Evolutionary conservation across 2,329 filamentous ascomycete species (phyloP), one percentile per base, ranked within the genome.

Genomic region (Colletotrichum brevisporum): DNA sequence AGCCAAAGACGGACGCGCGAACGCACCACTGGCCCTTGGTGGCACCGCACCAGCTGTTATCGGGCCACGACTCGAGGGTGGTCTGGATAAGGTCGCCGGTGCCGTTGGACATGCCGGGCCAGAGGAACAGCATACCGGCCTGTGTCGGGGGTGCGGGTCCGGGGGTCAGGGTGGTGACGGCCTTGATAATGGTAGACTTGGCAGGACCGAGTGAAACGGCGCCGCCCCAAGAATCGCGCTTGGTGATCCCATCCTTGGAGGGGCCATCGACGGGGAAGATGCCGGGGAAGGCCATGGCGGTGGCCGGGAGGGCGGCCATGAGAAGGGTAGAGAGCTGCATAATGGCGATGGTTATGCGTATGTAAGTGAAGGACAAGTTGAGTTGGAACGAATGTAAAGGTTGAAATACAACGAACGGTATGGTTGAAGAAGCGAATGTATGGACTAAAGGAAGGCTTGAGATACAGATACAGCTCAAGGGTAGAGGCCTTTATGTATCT

Each of bases 31-130:
- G 75, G 6, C 78, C 80, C 2, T 74, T 70, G 2, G 47, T 66
- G 16, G 79, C 82, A 45, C 81, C 81, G 67, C 81, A 83, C 81
- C 80, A 83, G 26, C 72, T 71, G 70, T 83, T 83, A 60, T 75
- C 74, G 8, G 78, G 71, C 81, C 81, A 83, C 18, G 76, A 78
- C 70, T 84, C 81, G 6, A 83, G 74, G 0, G 80, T 83, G 0
- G 81, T 80, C 68, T 83, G 81, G 58, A 83, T 73, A 16, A 83
- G 74, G 61, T 83, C 78, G 2, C 82, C 81, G 5, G 82, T 83
- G 45, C 82, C 81, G 71, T 83, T 84, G 67, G 78, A 81, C 79
- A 83, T 83, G 5, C 81, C 82, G 6, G 81, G 82, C 81, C 80
- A 83, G 51, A 84, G 76, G 74, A 82, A 83, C 1, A 83, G 76